These are phyloP conservation scores for Cudoniella acicularis DNA, from an alignment of 495 filamentous ascomycete species.

Conservation along the genomic window DNA sequence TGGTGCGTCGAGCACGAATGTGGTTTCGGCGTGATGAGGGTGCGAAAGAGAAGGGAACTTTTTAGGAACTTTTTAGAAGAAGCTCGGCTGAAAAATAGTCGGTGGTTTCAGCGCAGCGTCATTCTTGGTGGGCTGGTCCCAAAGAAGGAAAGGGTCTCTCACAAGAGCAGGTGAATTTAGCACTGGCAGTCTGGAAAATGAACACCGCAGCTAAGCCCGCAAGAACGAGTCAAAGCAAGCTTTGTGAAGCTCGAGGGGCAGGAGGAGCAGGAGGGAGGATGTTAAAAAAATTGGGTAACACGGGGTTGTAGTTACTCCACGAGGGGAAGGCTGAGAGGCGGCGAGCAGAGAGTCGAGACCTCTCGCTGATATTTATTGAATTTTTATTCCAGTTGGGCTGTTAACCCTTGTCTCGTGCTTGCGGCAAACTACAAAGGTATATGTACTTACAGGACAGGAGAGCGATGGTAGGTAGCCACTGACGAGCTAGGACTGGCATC, in stretches of 20 bases:
- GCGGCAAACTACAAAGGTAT: neutral
- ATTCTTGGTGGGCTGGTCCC: slow-evolving; percentile 11
- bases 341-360: neutral
- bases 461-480: too few species aligned
- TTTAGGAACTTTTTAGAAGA: slow-evolving; percentile 6
- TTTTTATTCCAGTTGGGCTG: neutral
- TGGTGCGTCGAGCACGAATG: slow-evolving; percentile 2
- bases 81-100: slow-evolving; percentile 6
- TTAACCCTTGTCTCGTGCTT: slow-evolving; percentile 13
- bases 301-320: neutral
- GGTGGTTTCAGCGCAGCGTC: slow-evolving; percentile 10
- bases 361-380: neutral
- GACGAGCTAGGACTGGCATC: too few species aligned
- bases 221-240: neutral
- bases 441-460: neutral
- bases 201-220: neutral
- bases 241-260: neutral
- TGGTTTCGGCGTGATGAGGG: slow-evolving; percentile 14
- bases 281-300: neutral
- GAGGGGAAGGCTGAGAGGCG: neutral
- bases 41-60: neutral
- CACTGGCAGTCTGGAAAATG: neutral
- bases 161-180: neutral
- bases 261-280: neutral
- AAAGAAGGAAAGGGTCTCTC: slow-evolving; percentile 11